phyloP scores from a whole-genome alignment of 2,329 filamentous ascomycete species.

The Tolypocladium guangdongense region DNA sequence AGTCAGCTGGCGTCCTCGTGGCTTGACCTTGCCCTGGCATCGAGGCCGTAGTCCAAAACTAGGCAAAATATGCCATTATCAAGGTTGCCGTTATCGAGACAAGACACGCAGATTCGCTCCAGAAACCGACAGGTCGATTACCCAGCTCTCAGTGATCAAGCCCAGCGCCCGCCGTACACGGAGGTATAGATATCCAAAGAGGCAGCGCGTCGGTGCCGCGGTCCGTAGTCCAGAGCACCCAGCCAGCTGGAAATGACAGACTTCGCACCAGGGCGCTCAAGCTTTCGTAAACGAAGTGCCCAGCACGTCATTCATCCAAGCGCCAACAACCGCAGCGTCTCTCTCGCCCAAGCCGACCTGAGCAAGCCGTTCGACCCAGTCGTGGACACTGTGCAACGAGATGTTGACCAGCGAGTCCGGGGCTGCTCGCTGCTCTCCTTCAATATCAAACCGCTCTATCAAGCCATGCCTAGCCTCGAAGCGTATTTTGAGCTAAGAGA shows the following conservation, averaged over 20 bases:
- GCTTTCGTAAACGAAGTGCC: slow-evolving; percentile 17
- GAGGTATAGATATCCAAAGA: not conserved
- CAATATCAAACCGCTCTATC: slow-evolving; percentile 21
- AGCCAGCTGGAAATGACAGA: no score
- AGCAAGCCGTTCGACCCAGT: slow-evolving; percentile 14
- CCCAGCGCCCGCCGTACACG: no score
- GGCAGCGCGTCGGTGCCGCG: not conserved
- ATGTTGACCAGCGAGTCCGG: not conserved
- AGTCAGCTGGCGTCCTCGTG: no score
- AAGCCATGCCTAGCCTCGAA: slow-evolving; percentile 27
- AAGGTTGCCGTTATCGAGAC: no score
- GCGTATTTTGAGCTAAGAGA: slow-evolving; percentile 17
- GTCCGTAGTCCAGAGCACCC: not conserved
- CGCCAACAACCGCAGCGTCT: slow-evolving; percentile 13
- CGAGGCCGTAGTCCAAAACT: no score
- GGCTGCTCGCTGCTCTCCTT: slow-evolving; percentile 5
- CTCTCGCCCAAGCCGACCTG: slow-evolving; percentile 13
- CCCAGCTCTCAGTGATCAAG: no score
- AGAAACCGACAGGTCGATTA: no score
- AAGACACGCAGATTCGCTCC: no score
- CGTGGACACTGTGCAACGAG: slow-evolving; percentile 10
- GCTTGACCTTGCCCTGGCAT: no score
- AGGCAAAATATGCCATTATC: no score
- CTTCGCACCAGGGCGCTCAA: not conserved
- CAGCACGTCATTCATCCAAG: slow-evolving; percentile 20